phyloP scores from a whole-genome alignment of 352 stramenopile species.

The Pythium rhizo-oryzae region DNA sequence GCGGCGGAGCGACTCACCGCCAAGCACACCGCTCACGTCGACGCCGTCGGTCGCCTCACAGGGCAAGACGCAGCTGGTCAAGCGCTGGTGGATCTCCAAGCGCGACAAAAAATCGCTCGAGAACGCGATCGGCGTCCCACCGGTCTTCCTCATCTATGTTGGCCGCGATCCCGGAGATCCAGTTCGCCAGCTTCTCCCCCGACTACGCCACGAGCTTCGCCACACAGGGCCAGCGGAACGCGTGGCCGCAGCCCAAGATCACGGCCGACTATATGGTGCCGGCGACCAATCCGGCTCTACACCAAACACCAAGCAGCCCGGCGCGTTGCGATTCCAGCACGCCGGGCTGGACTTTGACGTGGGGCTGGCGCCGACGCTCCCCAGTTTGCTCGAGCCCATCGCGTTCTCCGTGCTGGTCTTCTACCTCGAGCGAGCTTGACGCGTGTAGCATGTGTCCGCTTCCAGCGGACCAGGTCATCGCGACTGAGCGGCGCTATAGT shows the following conservation, averaged over 20 bases:
- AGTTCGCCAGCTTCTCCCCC: conserved; percentile 49
- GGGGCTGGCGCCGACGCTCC: conserved; percentile 46
- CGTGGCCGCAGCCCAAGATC: conserved; percentile 31
- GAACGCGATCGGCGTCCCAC: conserved; percentile 42
- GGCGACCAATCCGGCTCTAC: neutral
- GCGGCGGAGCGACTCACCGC: neutral
- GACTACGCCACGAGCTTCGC: conserved; percentile 37
- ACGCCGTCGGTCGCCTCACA: conserved; percentile 34
- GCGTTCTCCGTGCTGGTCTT: conserved; percentile 58
- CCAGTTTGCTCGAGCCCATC: conserved; percentile 49
- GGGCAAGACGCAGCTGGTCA: conserved; percentile 38
- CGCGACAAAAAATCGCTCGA: conserved; percentile 47
- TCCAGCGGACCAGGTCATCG: neutral
- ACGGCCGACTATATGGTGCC: conserved; percentile 26
- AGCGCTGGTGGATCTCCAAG: conserved; percentile 47
- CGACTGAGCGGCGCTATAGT: conserved; percentile 25
- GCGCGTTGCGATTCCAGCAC: conserved; percentile 46
- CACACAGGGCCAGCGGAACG: conserved; percentile 26
- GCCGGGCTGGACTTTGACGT: conserved; percentile 63
- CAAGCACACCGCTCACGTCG: conserved; percentile 4
- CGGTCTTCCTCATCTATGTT: conserved; percentile 52
- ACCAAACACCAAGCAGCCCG: neutral
- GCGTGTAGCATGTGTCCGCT: conserved; percentile 24
- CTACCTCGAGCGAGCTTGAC: conserved; percentile 34
- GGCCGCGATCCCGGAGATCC: conserved; percentile 36